Conservation (phyloP, 306 rosid species). For the Cercis canadensis region DNA sequence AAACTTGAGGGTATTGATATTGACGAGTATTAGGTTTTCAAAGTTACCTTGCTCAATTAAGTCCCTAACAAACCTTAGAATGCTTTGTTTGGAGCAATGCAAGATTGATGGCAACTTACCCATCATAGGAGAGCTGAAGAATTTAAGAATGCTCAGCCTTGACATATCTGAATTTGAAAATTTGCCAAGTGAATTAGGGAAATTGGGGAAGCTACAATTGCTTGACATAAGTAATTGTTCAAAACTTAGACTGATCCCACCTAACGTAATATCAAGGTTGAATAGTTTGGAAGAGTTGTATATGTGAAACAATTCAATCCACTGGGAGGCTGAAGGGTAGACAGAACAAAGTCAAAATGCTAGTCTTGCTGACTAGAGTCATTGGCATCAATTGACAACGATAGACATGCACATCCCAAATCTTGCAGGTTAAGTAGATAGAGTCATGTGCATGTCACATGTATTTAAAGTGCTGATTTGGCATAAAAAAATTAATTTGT, state of each 20-base stretch:
- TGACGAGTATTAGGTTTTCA: neutral
- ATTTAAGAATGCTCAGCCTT: constrained; percentile 1
- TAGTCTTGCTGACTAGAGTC: too few relatives aligned
- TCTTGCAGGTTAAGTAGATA: too few relatives aligned
- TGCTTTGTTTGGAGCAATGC: neutral
- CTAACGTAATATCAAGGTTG: neutral
- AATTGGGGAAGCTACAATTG: neutral
- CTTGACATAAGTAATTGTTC: neutral
- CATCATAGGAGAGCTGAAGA: neutral
- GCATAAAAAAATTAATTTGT: too few relatives aligned
- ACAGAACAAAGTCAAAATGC: too few relatives aligned
- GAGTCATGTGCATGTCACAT: too few relatives aligned
- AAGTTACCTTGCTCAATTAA: neutral
- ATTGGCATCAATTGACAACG: too few relatives aligned
- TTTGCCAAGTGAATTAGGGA: neutral
- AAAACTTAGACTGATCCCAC: neutral
- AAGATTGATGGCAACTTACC: neutral
- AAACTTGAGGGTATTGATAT: neutral
- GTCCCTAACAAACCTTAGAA: neutral
- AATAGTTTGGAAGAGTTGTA: too few relatives aligned
- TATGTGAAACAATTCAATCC: too few relatives aligned
- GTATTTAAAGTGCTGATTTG: too few relatives aligned
- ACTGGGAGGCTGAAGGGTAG: too few relatives aligned
- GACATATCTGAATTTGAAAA: neutral
- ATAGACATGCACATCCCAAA: too few relatives aligned